phyloP scores from a whole-genome alignment of 1,284 basidiomycete genomes.

The Microbotryum saponariae region DNA sequence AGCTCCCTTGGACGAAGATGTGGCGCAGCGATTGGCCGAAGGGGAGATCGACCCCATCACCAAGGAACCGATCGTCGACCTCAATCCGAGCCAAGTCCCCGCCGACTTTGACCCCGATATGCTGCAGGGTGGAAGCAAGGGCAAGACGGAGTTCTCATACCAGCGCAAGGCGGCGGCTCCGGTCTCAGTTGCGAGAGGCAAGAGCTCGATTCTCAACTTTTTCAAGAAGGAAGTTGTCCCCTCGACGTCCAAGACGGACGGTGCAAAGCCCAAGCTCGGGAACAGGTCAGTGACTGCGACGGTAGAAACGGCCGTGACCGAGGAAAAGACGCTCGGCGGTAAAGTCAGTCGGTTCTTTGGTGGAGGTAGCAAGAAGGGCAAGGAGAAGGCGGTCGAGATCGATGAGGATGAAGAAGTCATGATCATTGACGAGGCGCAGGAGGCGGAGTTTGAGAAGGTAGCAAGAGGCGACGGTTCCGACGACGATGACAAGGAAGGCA shows the following conservation, averaged over 20 bases:
- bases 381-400: background rate
- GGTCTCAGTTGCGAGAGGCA: background rate
- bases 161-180: constrained; percentile 1
- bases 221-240: background rate
- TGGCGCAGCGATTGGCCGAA: constrained; percentile 16
- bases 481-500: constrained; percentile 6
- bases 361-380: constrained; percentile 50
- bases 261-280: background rate
- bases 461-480: background rate
- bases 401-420: background rate
- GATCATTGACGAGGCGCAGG: constrained; percentile 43
- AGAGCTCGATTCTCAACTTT: constrained; percentile 21
- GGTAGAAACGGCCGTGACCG: constrained; percentile 8
- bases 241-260: background rate
- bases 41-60: constrained; percentile 28
- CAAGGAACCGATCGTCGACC: constrained; percentile 23
- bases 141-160: constrained; percentile 4
- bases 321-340: constrained; percentile 31
- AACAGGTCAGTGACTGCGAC: background rate
- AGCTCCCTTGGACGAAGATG: constrained; percentile 14
- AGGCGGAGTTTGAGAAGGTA: too few species aligned
- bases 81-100: constrained; percentile 12
- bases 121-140: background rate
- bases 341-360: constrained; percentile 44
- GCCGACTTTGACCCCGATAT: background rate